These are phyloP conservation scores for Populus hybrid DNA, from an alignment of 441 rosid genomes.

Conservation along the genomic window DNA sequence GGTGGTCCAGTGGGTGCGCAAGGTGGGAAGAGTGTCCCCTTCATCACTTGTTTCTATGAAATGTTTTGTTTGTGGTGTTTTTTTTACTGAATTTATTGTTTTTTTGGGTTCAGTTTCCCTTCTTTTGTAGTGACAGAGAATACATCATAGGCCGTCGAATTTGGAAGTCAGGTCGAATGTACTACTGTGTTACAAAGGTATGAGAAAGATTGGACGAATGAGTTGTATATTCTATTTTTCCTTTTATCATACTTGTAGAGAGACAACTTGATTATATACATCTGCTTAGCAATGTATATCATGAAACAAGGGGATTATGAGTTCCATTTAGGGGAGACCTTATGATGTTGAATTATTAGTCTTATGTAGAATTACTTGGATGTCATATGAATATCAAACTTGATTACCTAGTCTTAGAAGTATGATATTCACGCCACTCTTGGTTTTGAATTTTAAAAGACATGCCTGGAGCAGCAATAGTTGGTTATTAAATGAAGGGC, in stretches of 20 bases:
- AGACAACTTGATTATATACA: neutral
- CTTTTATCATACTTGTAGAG: neutral
- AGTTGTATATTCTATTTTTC: neutral
- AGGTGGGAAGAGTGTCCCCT: constrained; percentile 39
- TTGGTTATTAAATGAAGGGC: neutral
- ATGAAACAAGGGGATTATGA: neutral
- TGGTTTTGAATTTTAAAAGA: neutral
- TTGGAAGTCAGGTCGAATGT: constrained; percentile 73
- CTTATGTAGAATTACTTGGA: neutral
- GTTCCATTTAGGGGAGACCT: neutral
- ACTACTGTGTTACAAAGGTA: constrained; percentile 93
- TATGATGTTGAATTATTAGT: neutral
- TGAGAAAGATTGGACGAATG: neutral
- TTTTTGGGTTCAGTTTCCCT: constrained; percentile 64
- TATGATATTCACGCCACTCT: neutral
- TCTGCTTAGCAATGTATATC: neutral
- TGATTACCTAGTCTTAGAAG: neutral
- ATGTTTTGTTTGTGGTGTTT: constrained; percentile 8
- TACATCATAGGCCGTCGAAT: constrained; percentile 87
- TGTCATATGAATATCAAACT: neutral
- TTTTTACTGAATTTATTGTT: neutral
- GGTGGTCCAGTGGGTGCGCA: constrained; percentile 90
- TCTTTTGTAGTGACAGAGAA: constrained; percentile 93
- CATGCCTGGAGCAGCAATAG: neutral
- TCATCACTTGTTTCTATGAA: neutral